A percentile compares a stretch with the other conserved stretches of the same genome.
These are phyloP conservation scores for Pythium dissimile DNA, from an alignment of 352 stramenopile species.

Conservation along the genomic window DNA sequence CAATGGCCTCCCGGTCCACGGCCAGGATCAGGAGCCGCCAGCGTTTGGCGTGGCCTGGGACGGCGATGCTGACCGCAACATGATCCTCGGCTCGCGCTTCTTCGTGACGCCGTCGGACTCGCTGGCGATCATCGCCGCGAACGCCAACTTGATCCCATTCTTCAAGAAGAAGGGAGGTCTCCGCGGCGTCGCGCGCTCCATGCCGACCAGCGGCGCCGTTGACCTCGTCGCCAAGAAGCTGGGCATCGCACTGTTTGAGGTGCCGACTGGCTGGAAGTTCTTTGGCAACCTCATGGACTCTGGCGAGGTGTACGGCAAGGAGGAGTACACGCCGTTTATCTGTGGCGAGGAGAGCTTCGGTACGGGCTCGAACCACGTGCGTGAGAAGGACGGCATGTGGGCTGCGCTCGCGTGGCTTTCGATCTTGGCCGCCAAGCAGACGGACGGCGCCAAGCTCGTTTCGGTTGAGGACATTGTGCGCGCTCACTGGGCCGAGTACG, in stretches of 20 bases:
- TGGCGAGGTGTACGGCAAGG: conserved; percentile 92
- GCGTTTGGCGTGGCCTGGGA: conserved; percentile 96
- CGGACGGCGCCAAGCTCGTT: conserved; percentile 88
- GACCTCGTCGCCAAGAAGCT: conserved; percentile 96
- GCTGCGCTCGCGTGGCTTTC: conserved; percentile 98
- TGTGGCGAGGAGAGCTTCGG: conserved; percentile 99
- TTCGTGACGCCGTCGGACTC: conserved; percentile 99
- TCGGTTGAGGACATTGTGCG: conserved; percentile 96
- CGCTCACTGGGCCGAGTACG: conserved; percentile 96
- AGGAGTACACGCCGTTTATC: conserved; percentile 98
- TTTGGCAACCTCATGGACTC: conserved; percentile 99
- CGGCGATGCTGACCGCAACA: conserved; percentile 98
- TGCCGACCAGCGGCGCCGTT: conserved; percentile 97
- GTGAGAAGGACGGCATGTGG: conserved; percentile 99
- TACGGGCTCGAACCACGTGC: conserved; percentile 98
- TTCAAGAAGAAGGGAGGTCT: conserved; percentile 92
- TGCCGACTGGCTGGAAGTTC: conserved; percentile 99
- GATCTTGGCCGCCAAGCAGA: conserved; percentile 93
- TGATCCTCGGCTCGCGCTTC: conserved; percentile 97
- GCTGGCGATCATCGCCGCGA: conserved; percentile 97
- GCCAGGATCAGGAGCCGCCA: conserved; percentile 68
- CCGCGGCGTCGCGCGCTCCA: conserved; percentile 95
- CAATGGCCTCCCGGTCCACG: conserved; percentile 73
- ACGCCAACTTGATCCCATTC: conserved; percentile 96
- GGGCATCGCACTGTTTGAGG: conserved; percentile 95